Evolutionary conservation across 352 stramenopile genomes (phyloP), one percentile per base, ranked within the genome.

Genomic region (Phytophthora hybrid): DNA sequence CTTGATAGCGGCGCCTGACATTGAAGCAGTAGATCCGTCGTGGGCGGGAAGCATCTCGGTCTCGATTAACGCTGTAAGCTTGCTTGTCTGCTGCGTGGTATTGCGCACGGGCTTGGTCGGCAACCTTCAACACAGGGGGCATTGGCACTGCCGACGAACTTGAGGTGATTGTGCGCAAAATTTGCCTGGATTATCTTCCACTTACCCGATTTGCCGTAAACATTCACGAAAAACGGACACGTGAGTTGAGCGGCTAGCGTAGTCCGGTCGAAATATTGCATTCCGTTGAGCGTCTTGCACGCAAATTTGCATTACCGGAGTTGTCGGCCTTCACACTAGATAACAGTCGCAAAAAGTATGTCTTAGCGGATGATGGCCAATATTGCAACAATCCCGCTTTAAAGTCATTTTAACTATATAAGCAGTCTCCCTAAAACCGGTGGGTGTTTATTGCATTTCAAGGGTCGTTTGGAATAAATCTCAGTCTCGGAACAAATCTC

Each of bases 171-270:
- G 14, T 63, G 66, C 0, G 58, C 51, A 31, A 68, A 59, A 16
- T 68, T 73, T 1, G 23, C 18, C 29, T 63, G 46, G 3, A 58
- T 68, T 2, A 68, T 8, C 13, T 73, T 73, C 39, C 52, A 63
- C 4, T 39, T 6, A 2, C 66, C 51, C 0, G 62, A 19, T n/a
- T 11, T 9, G 4, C 66, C 41, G 26, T 26, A 55, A 1, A 67
- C 41, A 23, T 69, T 73, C 2, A 73, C 13, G 41, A 64, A 73
- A 55, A 69, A 73, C 2, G 59, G 59, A 4, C 59, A 73, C 5
- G 59, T 14, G 0, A 69, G 1, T 0, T 59, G 31, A 0, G 57
- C 66, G 10, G 9, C 10, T 5, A 39, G 14, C 3, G 29, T 54
- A 0, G 57, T 21, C 6, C 14, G 10, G 19, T 68, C 32, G 31